Evolutionary conservation across 2,329 filamentous ascomycete genomes (phyloP), one percentile per base, ranked within the genome.

Genomic region (Trichophyton simii): DNA sequence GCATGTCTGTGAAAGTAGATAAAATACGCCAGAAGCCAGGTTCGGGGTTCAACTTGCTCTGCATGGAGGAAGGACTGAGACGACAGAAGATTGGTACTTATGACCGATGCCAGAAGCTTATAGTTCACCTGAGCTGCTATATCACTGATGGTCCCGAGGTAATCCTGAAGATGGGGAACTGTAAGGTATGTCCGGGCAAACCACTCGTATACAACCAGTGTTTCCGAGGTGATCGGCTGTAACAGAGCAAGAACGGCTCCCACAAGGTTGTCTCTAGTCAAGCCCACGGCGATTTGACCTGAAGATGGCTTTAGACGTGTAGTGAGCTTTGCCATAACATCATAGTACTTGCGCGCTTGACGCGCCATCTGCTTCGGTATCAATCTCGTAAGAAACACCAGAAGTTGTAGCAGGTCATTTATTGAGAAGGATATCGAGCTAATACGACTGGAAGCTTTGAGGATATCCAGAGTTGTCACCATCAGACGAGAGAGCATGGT

Each of bases 1-100:
- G 76, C 76, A 66, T 77, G 75, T 42, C 77, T 76, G 64, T 82
- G 78, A 66, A 83, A 80, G 68, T 78, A 84, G 57, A 87, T 82
- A 63, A 85, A 79, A 64, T 83, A 80, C 25, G 80, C 78, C 48
- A 87, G 74, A 7, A 87, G 72, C 76, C 82, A 84, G 18, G 84
- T 69, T 15, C 79, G 77, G 62, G 72, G 72, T 48, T 76, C 71
- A 8, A 70, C 68, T 63, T 74, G 72, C 25, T 72, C 68, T 34
- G 73, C 58, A 66, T 66, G 60, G 60, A 63, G 50, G 63, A 72
- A 66, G 34, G 67, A 66, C 31, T 61, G 59, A 6, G 65, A 62
- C 13, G 66, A 62, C 66, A 57, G 69, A 66, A 69, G 74, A 64
- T 66, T 63, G 60, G 69, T 63, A 18, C 70, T 69, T 60, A 79